Percentiles rank a stretch among this genome's conserved stretches.
These are phyloP conservation scores for Candida pseudofarinosa DNA, from an alignment of 805 yeast genomes.

Conservation along the genomic window DNA sequence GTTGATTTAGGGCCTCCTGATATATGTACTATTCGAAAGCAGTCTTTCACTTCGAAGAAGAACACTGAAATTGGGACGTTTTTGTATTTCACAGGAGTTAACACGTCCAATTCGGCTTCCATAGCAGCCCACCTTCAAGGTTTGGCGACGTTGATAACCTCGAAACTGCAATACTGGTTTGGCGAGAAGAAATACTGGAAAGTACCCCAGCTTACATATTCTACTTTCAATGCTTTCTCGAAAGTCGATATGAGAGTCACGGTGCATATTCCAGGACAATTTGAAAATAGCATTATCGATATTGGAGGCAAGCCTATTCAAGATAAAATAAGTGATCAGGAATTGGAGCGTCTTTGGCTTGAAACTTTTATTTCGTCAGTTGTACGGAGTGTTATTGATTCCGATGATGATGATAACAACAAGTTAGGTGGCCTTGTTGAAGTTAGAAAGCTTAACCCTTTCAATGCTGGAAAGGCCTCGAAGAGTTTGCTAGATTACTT, in stretches of 20 bases:
- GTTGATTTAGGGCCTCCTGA: slow-evolving; percentile 73
- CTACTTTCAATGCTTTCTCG: slow-evolving; percentile 59
- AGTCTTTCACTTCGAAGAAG: slow-evolving; percentile 37
- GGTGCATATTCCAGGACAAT: slow-evolving; percentile 73
- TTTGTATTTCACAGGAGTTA: slow-evolving; percentile 70
- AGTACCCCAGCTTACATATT: slow-evolving; percentile 67
- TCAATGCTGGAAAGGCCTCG: slow-evolving; percentile 46
- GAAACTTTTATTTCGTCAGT: slow-evolving; percentile 65
- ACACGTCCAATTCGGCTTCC: slow-evolving; percentile 70
- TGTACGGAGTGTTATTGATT: slow-evolving; percentile 65
- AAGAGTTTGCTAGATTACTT: slow-evolving; percentile 41
- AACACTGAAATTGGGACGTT: slow-evolving; percentile 60
- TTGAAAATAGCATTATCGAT: slow-evolving; percentile 50
- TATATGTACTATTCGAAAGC: slow-evolving; percentile 48
- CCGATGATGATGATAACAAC: slow-evolving; percentile 65
- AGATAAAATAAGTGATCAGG: slow-evolving; percentile 47
- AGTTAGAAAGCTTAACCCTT: slow-evolving; percentile 78
- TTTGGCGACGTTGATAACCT: slow-evolving; percentile 56
- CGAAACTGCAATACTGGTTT: slow-evolving; percentile 71
- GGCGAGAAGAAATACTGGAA: slow-evolving; percentile 68
- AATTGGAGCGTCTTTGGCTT: slow-evolving; percentile 48
- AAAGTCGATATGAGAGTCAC: slow-evolving; percentile 67
- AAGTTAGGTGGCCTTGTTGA: slow-evolving; percentile 65
- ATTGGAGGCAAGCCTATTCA: slow-evolving; percentile 49
- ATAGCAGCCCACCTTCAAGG: slow-evolving; percentile 72